Conservation (phyloP, 2,329 filamentous ascomycete species). For the Ceratocystiopsis minuta region DNA sequence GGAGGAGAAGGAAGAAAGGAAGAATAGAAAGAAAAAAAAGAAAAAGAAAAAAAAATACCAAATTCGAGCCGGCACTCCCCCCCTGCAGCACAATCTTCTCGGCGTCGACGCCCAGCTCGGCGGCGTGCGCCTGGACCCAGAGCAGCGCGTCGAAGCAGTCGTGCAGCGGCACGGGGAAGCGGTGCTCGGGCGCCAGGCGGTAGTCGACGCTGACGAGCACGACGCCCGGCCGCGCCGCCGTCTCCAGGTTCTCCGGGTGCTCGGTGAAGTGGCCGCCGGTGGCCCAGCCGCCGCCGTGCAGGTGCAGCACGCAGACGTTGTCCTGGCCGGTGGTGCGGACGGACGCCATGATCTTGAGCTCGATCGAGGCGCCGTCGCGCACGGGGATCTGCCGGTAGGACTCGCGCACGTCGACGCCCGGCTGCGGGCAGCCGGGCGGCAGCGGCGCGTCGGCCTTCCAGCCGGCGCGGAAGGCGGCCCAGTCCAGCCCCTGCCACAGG, state of each 20-base stretch:
- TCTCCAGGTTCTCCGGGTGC: slow-evolving; percentile 18
- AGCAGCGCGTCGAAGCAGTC: slow-evolving; percentile 31
- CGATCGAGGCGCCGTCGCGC: slow-evolving; percentile 17
- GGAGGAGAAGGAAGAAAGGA: too few relatives aligned
- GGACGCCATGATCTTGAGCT: slow-evolving; percentile 15
- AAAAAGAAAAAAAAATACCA: slow-evolving; percentile 13
- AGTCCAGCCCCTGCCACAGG: slow-evolving; percentile 14
- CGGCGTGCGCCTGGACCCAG: slow-evolving; percentile 27
- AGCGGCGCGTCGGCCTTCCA: slow-evolving; percentile 12
- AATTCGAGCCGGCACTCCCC: slow-evolving; percentile 30
- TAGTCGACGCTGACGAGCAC: slow-evolving; percentile 22
- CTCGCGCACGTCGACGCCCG: slow-evolving; percentile 17
- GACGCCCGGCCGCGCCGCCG: slow-evolving; percentile 15
- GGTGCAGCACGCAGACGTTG: slow-evolving; percentile 12
- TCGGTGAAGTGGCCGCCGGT: slow-evolving; percentile 19
- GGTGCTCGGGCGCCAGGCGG: slow-evolving; percentile 28
- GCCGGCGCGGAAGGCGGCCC: slow-evolving; percentile 14
- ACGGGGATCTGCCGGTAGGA: slow-evolving; percentile 13
- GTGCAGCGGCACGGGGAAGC: slow-evolving; percentile 29
- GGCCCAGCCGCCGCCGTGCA: slow-evolving; percentile 20
- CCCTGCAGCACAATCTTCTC: slow-evolving; percentile 26
- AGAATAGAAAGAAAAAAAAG: too few relatives aligned
- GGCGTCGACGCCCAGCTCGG: slow-evolving; percentile 17
- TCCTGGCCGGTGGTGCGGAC: background rate
- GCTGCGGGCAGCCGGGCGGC: slow-evolving; percentile 15